Percentiles rank a stretch among this genome's conserved stretches.
Conservation (phyloP, 441 rosid genomes). For the Erodium trifolium region DNA sequence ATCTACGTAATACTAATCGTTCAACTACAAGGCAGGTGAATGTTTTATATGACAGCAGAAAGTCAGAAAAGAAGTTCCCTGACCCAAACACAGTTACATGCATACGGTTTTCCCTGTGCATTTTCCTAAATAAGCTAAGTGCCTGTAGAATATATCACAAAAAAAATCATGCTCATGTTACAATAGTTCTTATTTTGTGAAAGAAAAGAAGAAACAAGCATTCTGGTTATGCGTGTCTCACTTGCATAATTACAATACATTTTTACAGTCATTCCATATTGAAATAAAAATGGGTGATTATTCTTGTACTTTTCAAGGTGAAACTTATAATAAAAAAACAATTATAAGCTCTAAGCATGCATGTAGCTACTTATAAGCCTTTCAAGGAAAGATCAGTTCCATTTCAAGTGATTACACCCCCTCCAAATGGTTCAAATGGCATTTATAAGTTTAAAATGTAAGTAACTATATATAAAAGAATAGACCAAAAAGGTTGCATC, state of each 20-base stretch:
- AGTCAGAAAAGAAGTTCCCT: neutral
- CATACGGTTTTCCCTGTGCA: neutral
- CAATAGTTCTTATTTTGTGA: too few relatives aligned
- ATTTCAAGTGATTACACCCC: neutral
- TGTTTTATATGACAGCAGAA: neutral
- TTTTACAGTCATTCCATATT: neutral
- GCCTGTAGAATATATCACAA: neutral
- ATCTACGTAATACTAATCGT: neutral
- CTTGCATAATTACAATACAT: neutral
- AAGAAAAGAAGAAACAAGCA: neutral
- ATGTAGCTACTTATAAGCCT: neutral
- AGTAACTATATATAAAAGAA: too few relatives aligned
- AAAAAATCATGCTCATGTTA: neutral
- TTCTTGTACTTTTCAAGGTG: neutral
- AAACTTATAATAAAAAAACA: too few relatives aligned
- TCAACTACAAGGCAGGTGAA: neutral
- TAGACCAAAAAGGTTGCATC: too few relatives aligned
- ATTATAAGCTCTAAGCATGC: neutral
- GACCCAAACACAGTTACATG: neutral
- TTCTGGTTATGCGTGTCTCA: neutral
- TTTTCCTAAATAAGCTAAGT: neutral
- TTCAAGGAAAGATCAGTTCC: neutral
- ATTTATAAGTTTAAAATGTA: too few relatives aligned
- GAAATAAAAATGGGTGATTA: neutral
- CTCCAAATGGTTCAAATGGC: neutral